Conservation (phyloP, 176 grass and related monocot species). For the Hsuehochloa calcarea region DNA sequence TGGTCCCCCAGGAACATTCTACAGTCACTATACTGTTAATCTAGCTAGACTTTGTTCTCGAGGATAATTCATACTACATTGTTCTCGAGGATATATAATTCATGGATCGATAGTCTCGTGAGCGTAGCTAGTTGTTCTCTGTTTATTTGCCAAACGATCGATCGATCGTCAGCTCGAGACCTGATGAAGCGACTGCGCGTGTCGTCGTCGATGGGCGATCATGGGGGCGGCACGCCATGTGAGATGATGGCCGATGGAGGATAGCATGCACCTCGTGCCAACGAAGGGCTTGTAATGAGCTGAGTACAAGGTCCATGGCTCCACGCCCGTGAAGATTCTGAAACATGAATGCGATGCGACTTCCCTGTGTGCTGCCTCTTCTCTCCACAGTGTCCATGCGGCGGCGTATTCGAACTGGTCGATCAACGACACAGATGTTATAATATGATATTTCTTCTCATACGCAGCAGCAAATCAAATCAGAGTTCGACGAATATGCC, state of each 20-base stretch:
- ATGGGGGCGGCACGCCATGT: conserved; percentile 9
- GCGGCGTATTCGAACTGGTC: too few species aligned
- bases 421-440: too few species aligned
- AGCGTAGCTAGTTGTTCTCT: background rate
- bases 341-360: too few species aligned
- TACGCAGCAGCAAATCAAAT: too few species aligned
- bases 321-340: too few species aligned
- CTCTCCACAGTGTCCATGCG: too few species aligned
- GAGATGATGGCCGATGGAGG: background rate
- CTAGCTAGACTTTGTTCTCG: background rate
- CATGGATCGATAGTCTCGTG: background rate
- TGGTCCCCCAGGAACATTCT: conserved; percentile 6
- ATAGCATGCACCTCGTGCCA: too few species aligned
- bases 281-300: too few species aligned
- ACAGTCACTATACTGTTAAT: background rate
- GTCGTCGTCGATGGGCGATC: background rate
- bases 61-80: background rate
- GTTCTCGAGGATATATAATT: background rate
- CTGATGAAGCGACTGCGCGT: background rate
- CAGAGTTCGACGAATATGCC: background rate
- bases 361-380: too few species aligned
- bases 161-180: background rate
- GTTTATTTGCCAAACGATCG: background rate
- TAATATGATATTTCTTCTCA: too few species aligned
- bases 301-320: too few species aligned